A percentile compares a stretch with the other conserved stretches of the same genome.
Evolutionary conservation across 2,329 filamentous ascomycete genomes (phyloP).

Genomic region (Aspergillus phoenicis): DNA sequence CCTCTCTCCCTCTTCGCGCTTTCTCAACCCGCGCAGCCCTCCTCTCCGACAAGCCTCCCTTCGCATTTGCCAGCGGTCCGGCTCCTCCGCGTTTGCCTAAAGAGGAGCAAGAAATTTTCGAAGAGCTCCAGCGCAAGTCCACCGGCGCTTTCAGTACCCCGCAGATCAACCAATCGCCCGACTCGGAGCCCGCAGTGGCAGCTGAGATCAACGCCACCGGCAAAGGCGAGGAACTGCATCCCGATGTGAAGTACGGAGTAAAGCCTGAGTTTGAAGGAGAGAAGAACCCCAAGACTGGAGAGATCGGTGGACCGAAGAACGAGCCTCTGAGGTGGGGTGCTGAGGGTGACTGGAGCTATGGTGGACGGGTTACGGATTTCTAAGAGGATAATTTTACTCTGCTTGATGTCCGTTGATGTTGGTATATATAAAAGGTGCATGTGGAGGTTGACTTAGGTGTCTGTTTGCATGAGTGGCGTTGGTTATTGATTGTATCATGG

Average conservation of each 20-base stretch:
- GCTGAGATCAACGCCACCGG: conserved; percentile 56
- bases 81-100: conserved; percentile 84
- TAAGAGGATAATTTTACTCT: conserved; percentile 33
- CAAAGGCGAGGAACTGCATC: conserved; percentile 67
- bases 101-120: conserved; percentile 87
- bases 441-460: neutral
- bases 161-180: conserved; percentile 53
- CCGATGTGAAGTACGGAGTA: conserved; percentile 73
- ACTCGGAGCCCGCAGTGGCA: conserved; percentile 27
- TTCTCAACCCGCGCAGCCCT: neutral
- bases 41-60: conserved; percentile 27
- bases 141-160: conserved; percentile 77
- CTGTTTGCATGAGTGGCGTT: conserved; percentile 29
- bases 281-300: conserved; percentile 87
- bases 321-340: conserved; percentile 88
- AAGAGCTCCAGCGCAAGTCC: conserved; percentile 76
- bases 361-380: conserved; percentile 93
- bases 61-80: conserved; percentile 53
- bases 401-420: neutral
- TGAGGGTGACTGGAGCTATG: conserved; percentile 83
- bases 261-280: conserved; percentile 93
- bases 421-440: neutral
- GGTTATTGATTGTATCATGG: conserved; percentile 10
- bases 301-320: conserved; percentile 96
- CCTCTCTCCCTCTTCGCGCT: neutral